These are phyloP conservation scores for Vachellia pachyceras DNA, from an alignment of 306 rosid genomes.

Conservation along the genomic window DNA sequence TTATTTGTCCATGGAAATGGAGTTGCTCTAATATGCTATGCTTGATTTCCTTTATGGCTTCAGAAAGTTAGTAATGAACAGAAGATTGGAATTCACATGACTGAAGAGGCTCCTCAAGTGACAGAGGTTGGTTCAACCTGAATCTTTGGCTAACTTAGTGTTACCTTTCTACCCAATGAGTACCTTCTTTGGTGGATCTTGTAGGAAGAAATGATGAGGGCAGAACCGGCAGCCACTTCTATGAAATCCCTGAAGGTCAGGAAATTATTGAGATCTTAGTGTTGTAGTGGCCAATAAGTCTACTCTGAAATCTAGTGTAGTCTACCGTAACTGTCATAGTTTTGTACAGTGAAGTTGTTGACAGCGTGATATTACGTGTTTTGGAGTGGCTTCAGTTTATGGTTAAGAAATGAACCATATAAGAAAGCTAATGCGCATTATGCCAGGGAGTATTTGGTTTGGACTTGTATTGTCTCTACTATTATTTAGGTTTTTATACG, in stretches of 20 bases:
- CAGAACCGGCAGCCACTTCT: conserved; percentile 15
- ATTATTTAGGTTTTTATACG: not conserved
- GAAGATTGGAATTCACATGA: conserved; percentile 31
- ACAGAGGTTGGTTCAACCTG: conserved; percentile 32
- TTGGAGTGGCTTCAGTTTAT: too few relatives aligned
- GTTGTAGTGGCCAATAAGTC: not conserved
- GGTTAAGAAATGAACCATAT: too few relatives aligned
- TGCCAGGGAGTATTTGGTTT: too few relatives aligned
- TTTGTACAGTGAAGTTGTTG: not conserved
- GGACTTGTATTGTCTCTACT: too few relatives aligned
- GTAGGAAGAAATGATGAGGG: conserved; percentile 36
- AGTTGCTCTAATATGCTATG: not conserved
- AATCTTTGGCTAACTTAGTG: not conserved
- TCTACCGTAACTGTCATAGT: not conserved
- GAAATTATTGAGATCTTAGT: not conserved
- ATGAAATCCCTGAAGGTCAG: conserved; percentile 32
- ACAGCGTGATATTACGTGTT: not conserved
- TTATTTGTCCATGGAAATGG: not conserved
- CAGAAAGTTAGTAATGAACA: conserved; percentile 28
- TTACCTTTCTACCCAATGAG: conserved; percentile 3
- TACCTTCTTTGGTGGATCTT: not conserved
- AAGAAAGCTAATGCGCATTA: too few relatives aligned
- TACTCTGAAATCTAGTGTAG: not conserved
- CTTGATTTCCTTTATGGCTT: conserved; percentile 28
- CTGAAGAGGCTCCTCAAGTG: conserved; percentile 41